phyloP scores from a whole-genome alignment of 805 yeast genomes.

The Cyberlindnera veronae region DNA sequence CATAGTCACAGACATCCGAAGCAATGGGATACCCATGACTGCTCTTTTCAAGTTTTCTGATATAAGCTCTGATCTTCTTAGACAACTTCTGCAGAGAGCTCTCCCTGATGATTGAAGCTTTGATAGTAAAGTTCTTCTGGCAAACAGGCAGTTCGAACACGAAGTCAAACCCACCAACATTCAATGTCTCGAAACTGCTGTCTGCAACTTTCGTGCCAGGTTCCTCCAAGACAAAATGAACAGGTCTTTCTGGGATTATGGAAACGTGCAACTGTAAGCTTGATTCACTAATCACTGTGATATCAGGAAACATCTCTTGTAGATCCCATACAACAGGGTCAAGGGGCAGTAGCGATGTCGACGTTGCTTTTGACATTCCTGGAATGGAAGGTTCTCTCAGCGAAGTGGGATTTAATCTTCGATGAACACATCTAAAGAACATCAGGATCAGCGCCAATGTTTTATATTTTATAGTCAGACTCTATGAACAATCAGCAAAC shows the following conservation, averaged over 20 bases:
- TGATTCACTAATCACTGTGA: too few relatives aligned
- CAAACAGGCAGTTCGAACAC: background rate
- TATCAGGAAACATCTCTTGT: too few relatives aligned
- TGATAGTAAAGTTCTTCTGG: background rate
- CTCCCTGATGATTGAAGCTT: background rate
- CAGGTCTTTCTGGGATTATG: background rate
- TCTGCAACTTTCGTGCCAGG: background rate
- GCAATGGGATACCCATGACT: constrained; percentile 30
- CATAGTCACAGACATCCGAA: constrained; percentile 40
- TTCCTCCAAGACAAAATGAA: background rate
- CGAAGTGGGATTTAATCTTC: too few relatives aligned
- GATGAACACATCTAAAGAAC: too few relatives aligned
- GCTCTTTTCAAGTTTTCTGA: background rate
- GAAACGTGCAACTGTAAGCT: too few relatives aligned
- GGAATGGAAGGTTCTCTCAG: too few relatives aligned
- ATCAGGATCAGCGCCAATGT: too few relatives aligned
- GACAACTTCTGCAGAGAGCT: background rate
- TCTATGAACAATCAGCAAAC: too few relatives aligned
- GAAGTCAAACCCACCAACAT: constrained; percentile 3
- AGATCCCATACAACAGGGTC: too few relatives aligned
- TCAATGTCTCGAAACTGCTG: background rate
- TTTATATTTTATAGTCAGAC: too few relatives aligned
- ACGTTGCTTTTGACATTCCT: too few relatives aligned
- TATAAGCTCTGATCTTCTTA: background rate
- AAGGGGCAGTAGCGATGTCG: too few relatives aligned